Conservation (phyloP, 345 rosid genomes). For the Citrus sinensis region DNA sequence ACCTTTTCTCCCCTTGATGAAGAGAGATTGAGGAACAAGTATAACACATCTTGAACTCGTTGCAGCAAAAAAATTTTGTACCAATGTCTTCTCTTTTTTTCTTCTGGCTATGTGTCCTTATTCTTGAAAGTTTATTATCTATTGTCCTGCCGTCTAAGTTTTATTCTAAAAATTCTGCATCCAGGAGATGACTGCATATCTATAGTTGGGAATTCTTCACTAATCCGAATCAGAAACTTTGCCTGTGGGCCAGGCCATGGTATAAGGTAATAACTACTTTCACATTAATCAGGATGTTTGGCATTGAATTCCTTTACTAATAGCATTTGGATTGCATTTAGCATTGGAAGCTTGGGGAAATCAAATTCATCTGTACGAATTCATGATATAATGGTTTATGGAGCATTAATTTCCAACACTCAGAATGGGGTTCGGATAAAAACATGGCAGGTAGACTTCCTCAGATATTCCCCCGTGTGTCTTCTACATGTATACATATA, state of each 20-base stretch:
- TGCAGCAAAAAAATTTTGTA: background rate
- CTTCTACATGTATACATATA: background rate
- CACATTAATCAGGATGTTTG: background rate
- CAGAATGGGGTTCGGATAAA: conserved; percentile 84
- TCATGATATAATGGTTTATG: conserved; percentile 49
- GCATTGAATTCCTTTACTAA: background rate
- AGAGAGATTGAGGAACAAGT: background rate
- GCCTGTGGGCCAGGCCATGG: conserved; percentile 98
- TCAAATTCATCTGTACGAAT: conserved; percentile 54
- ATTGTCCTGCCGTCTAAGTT: conserved; percentile 4
- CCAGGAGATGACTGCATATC: conserved; percentile 96
- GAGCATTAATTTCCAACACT: conserved; percentile 63
- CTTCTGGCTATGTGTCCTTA: background rate
- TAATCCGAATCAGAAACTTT: conserved; percentile 54
- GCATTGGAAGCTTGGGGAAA: conserved; percentile 94
- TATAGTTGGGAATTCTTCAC: conserved; percentile 73
- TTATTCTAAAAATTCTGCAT: conserved; percentile 18
- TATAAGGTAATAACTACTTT: conserved; percentile 54
- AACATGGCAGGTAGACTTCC: conserved; percentile 85
- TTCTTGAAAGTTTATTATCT: background rate
- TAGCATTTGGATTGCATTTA: conserved; percentile 17
- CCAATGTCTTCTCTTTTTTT: background rate
- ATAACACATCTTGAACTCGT: background rate
- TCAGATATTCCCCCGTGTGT: background rate
- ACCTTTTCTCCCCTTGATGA: background rate